A percentile compares a stretch with the other conserved stretches of the same genome.
These are phyloP conservation scores for Suhomyces anneliseae DNA, from an alignment of 1,139 yeast species.

Conservation along the genomic window DNA sequence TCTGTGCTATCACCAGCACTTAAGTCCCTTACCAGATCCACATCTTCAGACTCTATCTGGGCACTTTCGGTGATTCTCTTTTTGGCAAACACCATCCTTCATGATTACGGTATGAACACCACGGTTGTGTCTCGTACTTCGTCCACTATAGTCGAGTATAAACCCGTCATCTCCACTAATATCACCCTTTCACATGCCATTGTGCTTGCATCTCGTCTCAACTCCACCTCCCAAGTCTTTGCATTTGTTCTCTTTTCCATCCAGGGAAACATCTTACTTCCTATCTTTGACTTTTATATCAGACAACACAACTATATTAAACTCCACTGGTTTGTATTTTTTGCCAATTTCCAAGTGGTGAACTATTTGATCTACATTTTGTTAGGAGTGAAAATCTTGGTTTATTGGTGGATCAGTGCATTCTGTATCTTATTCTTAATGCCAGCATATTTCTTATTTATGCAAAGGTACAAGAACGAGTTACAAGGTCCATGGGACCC, in stretches of 20 bases:
- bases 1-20: conserved; percentile 85
- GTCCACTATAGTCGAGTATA: conserved; percentile 23
- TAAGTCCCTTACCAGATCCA: conserved; percentile 82
- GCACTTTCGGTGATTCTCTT: conserved; percentile 81
- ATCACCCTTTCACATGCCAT: conserved; percentile 83
- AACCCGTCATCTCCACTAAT: conserved; percentile 77
- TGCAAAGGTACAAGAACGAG: conserved; percentile 84
- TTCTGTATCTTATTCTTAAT: conserved; percentile 52
- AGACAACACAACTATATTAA: conserved; percentile 32
- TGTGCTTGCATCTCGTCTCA: conserved; percentile 81
- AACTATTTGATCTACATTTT: conserved; percentile 26
- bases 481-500: conserved; percentile 95
- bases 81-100: conserved; percentile 62
- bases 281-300: conserved; percentile 64
- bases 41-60: conserved; percentile 96
- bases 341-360: conserved; percentile 23
- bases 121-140: conserved; percentile 15
- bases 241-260: conserved; percentile 76
- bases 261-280: conserved; percentile 70
- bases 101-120: conserved; percentile 57
- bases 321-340: conserved; percentile 36
- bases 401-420: conserved; percentile 53
- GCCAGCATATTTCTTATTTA: conserved; percentile 67
- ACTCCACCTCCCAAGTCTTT: conserved; percentile 74
- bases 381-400: conserved; percentile 41